Evolutionary conservation across 2,329 filamentous ascomycete species (phyloP), one percentile per base, ranked within the genome.

Genomic region (Paraconiothyrium sp.): DNA sequence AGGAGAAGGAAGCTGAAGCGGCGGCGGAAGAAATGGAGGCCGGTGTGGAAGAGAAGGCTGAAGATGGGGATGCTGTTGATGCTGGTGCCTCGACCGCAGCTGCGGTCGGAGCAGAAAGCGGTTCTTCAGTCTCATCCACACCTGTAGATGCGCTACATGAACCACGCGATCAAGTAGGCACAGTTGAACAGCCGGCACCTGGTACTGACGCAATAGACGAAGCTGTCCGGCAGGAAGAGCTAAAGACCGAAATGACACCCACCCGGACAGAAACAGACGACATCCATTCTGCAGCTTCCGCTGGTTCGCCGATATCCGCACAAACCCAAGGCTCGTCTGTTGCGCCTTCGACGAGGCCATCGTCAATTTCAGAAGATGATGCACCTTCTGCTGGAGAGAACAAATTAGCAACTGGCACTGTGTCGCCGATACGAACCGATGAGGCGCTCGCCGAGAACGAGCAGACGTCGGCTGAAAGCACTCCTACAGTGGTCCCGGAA

Each of bases 211-310:
- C 67, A 43, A 57, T 47, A 44, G 55, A 63, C 44, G 59, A 65
- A 9, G 54, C 63, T 14, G 30, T 59, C 16, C 54, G 63, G 8
- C 59, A 61, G 24, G 67, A 70, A 27, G 88, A 89, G 68, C 87
- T 87, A 43, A 86, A 81, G 13, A 82, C 87, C 61, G 84, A 82
- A 32, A 80, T 88, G 60, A 83, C 87, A 30, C 66, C 57, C 39
- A 71, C 63, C 54, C 76, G 72, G 39, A 56, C 67, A 24, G 76
- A 78, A 63, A 61, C 66, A 13, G 77, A 79, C 57, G 76, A 78
- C 62, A 61, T 74, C 49, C 72, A 75, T 55, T 78, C 76, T 32
- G 66, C 76, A 43, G 72, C 66, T 41, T 78, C 76, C 22, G 69
- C 77, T 51, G 78, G 71, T 30, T 79, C 77, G 22, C 77, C 77